These are phyloP conservation scores for Crithidia bombi DNA, from an alignment of 208 protist species.

Conservation along the genomic window DNA sequence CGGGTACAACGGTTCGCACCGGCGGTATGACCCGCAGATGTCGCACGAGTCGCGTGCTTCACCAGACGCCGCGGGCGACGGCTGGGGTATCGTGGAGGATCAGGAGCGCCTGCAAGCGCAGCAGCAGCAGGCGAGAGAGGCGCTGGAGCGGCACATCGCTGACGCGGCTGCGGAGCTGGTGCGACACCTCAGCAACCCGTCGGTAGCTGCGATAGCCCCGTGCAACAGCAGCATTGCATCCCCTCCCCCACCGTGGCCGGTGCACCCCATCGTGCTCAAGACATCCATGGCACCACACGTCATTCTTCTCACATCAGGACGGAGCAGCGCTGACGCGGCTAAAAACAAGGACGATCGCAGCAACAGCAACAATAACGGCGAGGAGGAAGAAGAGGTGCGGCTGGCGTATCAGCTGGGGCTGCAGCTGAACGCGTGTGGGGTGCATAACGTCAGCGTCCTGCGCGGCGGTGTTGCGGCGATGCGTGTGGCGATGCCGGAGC, in stretches of 20 bases:
- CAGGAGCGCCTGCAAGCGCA: slow-evolving; percentile 35
- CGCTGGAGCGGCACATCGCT: slow-evolving; percentile 34
- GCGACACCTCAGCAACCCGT: slow-evolving; percentile 39
- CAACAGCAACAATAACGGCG: no score
- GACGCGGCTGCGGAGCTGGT: slow-evolving; percentile 59
- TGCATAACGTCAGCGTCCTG: slow-evolving; percentile 70
- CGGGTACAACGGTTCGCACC: not conserved
- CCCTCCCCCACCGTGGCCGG: slow-evolving; percentile 13
- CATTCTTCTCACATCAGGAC: slow-evolving; percentile 35
- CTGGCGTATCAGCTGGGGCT: slow-evolving; percentile 49
- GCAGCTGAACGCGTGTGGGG: slow-evolving; percentile 52
- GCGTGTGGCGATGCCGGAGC: slow-evolving; percentile 37
- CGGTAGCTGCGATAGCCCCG: slow-evolving; percentile 49
- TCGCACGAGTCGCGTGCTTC: no score
- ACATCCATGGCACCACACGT: slow-evolving; percentile 39
- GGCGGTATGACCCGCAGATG: no score
- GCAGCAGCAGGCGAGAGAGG: slow-evolving; percentile 19
- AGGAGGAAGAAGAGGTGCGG: slow-evolving; percentile 11
- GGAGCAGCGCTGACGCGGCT: not conserved
- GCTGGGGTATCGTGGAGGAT: slow-evolving; percentile 33
- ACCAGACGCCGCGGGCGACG: slow-evolving; percentile 9
- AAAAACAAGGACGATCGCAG: no score
- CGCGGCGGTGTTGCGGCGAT: slow-evolving; percentile 57
- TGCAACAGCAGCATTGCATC: not conserved
- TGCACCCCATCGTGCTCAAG: slow-evolving; percentile 42